phyloP scores from a whole-genome alignment of 129 eudicot species.

The Oenanthe sinensis region DNA sequence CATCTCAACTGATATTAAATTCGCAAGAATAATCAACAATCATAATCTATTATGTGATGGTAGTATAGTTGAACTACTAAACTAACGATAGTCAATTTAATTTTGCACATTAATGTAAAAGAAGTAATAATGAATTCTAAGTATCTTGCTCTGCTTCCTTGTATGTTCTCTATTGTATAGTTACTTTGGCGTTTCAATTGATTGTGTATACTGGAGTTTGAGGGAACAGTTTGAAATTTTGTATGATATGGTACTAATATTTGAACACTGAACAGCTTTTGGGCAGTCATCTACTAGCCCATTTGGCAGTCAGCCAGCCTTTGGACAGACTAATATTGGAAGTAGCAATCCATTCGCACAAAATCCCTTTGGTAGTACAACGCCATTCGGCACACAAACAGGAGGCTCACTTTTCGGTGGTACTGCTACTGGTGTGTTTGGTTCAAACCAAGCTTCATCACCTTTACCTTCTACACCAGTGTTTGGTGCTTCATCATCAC shows the following conservation, averaged over 20 bases:
- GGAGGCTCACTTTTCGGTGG: constrained; percentile 82
- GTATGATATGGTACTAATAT: constrained; percentile 1
- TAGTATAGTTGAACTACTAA: not conserved
- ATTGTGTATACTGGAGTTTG: not conserved
- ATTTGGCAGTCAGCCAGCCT: constrained; percentile 74
- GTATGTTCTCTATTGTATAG: not conserved
- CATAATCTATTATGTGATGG: not conserved
- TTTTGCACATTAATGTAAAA: not conserved
- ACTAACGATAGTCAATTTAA: not conserved
- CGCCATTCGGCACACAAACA: constrained; percentile 82
- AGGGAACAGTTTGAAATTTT: not conserved
- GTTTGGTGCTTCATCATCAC: constrained; percentile 77
- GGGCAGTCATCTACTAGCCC: constrained; percentile 89
- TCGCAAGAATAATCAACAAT: not conserved
- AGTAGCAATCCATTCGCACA: constrained; percentile 84
- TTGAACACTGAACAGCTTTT: constrained; percentile 44
- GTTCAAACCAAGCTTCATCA: constrained; percentile 53
- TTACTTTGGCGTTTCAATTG: not conserved
- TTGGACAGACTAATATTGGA: constrained; percentile 73
- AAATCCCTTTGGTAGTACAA: constrained; percentile 76
- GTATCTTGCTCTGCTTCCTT: not conserved
- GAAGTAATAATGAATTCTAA: not conserved
- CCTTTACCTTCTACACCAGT: constrained; percentile 62
- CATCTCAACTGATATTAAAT: not conserved
- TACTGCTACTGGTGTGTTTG: constrained; percentile 92